Evolutionary conservation across 1,284 basidiomycete genomes (phyloP).

Genomic region (Marasmius fiardii): DNA sequence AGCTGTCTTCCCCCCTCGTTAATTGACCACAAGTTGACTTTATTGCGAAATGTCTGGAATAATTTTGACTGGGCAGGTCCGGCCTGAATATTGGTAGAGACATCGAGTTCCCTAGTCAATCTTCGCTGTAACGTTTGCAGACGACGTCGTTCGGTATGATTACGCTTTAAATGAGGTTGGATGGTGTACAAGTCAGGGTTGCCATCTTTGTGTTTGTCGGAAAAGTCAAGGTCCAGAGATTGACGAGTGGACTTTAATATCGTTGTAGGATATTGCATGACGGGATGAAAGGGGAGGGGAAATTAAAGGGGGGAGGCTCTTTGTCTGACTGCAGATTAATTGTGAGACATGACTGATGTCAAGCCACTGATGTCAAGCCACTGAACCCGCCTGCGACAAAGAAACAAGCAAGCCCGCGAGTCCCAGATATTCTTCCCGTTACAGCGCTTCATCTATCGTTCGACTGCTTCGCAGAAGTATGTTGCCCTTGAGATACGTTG

Average conservation of each 20-base stretch:
- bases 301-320: not conserved
- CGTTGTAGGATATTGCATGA: not conserved
- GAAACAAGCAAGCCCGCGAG: too few species aligned
- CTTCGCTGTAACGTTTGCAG: constrained; percentile 76
- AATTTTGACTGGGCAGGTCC: constrained; percentile 32
- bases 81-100: constrained; percentile 21
- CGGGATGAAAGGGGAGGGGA: not conserved
- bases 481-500: too few species aligned
- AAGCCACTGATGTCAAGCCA: too few species aligned
- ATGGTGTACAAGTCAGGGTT: not conserved
- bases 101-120: constrained; percentile 36
- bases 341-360: too few species aligned
- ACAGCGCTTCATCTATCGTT: too few species aligned
- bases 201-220: not conserved
- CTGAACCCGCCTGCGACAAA: too few species aligned
- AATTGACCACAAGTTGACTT: constrained; percentile 79
- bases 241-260: not conserved
- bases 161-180: constrained; percentile 35
- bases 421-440: too few species aligned
- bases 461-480: too few species aligned
- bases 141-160: constrained; percentile 74
- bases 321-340: too few species aligned
- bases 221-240: not conserved
- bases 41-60: constrained; percentile 40
- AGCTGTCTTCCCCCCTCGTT: constrained; percentile 80